These are phyloP conservation scores for Hippophae rhamnoides DNA, from an alignment of 306 rosid genomes.

Conservation along the genomic window DNA sequence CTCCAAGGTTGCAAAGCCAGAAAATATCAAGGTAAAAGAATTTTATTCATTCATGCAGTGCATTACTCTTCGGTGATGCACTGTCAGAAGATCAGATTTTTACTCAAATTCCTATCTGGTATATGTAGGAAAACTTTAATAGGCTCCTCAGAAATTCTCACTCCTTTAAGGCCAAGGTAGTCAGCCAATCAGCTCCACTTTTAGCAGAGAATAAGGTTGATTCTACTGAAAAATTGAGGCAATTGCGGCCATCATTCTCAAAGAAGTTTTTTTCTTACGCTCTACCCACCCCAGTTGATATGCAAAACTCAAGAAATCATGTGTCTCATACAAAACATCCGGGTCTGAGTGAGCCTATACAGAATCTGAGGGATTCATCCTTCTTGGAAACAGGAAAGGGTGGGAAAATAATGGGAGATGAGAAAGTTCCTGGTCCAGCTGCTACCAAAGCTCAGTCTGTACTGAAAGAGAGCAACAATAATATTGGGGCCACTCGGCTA, in stretches of 20 bases:
- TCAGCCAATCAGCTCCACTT: constrained; percentile 93
- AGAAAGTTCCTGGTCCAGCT: constrained; percentile 30
- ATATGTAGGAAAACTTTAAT: constrained; percentile 58
- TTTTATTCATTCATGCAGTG: constrained; percentile 3
- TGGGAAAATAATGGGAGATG: constrained; percentile 36
- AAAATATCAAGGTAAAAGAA: constrained; percentile 42
- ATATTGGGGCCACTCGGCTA: constrained; percentile 31
- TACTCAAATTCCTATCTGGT: constrained; percentile 5
- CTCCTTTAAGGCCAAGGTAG: constrained; percentile 41
- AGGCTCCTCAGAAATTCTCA: constrained; percentile 40
- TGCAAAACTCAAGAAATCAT: constrained; percentile 39
- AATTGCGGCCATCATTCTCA: constrained; percentile 58
- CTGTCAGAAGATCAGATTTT: background rate
- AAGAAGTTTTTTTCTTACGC: constrained; percentile 74
- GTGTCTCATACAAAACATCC: constrained; percentile 30
- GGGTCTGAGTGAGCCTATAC: constrained; percentile 29
- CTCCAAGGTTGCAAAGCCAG: constrained; percentile 42
- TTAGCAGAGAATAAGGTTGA: constrained; percentile 53
- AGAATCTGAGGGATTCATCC: constrained; percentile 73
- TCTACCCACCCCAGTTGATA: constrained; percentile 76
- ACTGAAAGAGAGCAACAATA: constrained; percentile 67
- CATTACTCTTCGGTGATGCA: background rate
- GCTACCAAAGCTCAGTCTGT: constrained; percentile 37
- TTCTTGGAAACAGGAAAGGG: constrained; percentile 57
- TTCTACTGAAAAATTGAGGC: constrained; percentile 51